phyloP scores from a whole-genome alignment of 2,329 filamentous ascomycete genomes.

The Grosmannia serpens region DNA sequence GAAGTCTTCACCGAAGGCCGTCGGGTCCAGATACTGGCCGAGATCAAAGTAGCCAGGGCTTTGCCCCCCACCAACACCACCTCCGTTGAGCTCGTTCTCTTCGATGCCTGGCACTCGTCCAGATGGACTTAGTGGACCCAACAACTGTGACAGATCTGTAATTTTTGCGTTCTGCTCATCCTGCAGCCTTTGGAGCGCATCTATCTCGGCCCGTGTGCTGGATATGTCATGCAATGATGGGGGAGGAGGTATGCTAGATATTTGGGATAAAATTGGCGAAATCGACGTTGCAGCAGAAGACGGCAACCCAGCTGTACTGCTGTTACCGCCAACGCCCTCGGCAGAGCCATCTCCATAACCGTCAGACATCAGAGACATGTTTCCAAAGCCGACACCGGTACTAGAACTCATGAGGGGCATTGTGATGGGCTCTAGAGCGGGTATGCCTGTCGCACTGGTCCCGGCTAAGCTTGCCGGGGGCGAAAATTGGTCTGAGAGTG shows the following conservation, averaged over 20 bases:
- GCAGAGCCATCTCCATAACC: background rate
- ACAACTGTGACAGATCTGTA: constrained; percentile 58
- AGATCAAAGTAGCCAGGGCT: constrained; percentile 30
- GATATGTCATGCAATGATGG: constrained; percentile 52
- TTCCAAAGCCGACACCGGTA: background rate
- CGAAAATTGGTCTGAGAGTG: background rate
- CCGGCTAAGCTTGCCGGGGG: background rate
- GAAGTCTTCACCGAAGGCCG: constrained; percentile 35
- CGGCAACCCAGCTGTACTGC: background rate
- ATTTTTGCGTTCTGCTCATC: constrained; percentile 69
- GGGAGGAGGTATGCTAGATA: constrained; percentile 37
- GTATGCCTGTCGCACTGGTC: background rate
- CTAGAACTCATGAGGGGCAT: background rate
- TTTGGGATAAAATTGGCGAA: constrained; percentile 37
- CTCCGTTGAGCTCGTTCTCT: constrained; percentile 18
- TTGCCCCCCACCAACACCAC: background rate
- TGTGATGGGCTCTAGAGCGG: background rate
- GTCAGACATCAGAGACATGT: background rate
- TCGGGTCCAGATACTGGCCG: constrained; percentile 35
- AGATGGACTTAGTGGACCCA: constrained; percentile 71
- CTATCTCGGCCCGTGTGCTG: constrained; percentile 63
- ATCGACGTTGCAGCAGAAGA: constrained; percentile 12
- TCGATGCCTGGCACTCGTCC: constrained; percentile 64
- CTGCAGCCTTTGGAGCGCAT: constrained; percentile 67
- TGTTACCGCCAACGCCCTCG: background rate